Evolutionary conservation across 2,329 filamentous ascomycete genomes (phyloP), one percentile per base, ranked within the genome.

Genomic region (Cordyceps farinosa): DNA sequence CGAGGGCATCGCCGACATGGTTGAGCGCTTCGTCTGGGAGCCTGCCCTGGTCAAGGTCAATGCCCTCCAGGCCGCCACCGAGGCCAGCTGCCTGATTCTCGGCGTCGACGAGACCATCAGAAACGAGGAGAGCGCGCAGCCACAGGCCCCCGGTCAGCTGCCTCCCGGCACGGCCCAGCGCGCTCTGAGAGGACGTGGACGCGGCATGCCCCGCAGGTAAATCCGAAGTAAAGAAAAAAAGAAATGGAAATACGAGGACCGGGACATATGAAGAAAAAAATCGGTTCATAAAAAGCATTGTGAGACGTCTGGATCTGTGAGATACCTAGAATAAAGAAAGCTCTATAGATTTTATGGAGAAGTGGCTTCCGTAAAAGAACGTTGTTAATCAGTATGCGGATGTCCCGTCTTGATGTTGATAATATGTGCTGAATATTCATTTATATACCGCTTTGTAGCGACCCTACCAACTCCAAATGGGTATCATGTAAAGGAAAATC

Each of bases 71-170:
- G 94, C 95, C 27, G 95, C 95, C 58, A 93, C 93, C 38, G 95
- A 99, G 80, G 95, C 95, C 29, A 90, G 90, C 69, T 99, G 95
- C 80, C 80, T 99, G 80, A 98, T 99, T 69, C 80, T 99, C 71
- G 90, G 92, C 70, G 95, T 99, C 63, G 95, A 99, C 74, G 95
- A 99, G 86, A 99, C 95, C 40, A 98, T 99, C 79, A 92, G 88
- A 79, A 99, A 99, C 78, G 92, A 99, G 81, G 93, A 98, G 81
- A 96, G 91, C 72, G 85, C 88, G 70, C 82, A 87, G 76, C 90
- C 93, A 30, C 91, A 96, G 77, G 92, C 87, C 9, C 94, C 94
- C 0, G 84, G 87, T 62, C 84, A 90, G 76, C 80, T 93, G 68
- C 90, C 90, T 5, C 88, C 89, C 1, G 90, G 90, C 69, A 93